Percentiles rank a stretch among this genome's conserved stretches.
Conservation (phyloP, 2,329 filamentous ascomycete genomes). For the Trichophyton mentagrophytes region DNA sequence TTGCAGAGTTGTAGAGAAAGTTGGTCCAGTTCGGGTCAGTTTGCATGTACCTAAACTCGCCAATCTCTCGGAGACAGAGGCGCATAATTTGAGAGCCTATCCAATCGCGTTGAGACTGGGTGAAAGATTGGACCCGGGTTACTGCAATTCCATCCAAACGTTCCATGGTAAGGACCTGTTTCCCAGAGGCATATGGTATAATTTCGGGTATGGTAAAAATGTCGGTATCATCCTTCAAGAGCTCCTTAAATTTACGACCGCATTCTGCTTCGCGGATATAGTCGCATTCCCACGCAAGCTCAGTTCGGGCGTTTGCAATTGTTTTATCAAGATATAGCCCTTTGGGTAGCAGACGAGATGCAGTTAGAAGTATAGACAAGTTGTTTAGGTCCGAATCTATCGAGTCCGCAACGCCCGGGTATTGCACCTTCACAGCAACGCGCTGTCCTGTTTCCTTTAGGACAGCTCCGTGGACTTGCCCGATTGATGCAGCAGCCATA, state of each 20-base stretch:
- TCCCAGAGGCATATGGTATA: slow-evolving; percentile 65
- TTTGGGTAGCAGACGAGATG: slow-evolving; percentile 76
- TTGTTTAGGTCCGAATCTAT: slow-evolving; percentile 97
- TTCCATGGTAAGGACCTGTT: slow-evolving; percentile 84
- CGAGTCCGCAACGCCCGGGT: slow-evolving; percentile 86
- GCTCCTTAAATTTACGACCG: slow-evolving; percentile 58
- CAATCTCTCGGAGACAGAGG: slow-evolving; percentile 82
- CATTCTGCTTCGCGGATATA: slow-evolving; percentile 80
- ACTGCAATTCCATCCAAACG: slow-evolving; percentile 78
- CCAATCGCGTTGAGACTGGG: slow-evolving; percentile 81
- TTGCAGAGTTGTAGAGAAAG: slow-evolving; percentile 72
- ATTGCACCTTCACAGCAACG: slow-evolving; percentile 95
- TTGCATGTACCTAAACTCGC: slow-evolving; percentile 96
- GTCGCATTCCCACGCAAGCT: slow-evolving; percentile 95
- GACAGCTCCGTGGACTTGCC: slow-evolving; percentile 80
- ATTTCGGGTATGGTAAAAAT: slow-evolving; percentile 71
- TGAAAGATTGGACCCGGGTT: slow-evolving; percentile 62
- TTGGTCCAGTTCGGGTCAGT: slow-evolving; percentile 99
- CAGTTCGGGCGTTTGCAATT: slow-evolving; percentile 82
- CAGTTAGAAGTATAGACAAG: slow-evolving; percentile 75
- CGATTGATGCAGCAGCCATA: slow-evolving; percentile 90
- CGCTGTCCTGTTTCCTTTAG: slow-evolving; percentile 59
- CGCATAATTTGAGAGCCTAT: slow-evolving; percentile 89
- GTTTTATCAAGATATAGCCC: slow-evolving; percentile 94
- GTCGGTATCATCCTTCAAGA: slow-evolving; percentile 61